phyloP scores from a whole-genome alignment of 1,139 yeast species.

The Protomyces gravidus region DNA sequence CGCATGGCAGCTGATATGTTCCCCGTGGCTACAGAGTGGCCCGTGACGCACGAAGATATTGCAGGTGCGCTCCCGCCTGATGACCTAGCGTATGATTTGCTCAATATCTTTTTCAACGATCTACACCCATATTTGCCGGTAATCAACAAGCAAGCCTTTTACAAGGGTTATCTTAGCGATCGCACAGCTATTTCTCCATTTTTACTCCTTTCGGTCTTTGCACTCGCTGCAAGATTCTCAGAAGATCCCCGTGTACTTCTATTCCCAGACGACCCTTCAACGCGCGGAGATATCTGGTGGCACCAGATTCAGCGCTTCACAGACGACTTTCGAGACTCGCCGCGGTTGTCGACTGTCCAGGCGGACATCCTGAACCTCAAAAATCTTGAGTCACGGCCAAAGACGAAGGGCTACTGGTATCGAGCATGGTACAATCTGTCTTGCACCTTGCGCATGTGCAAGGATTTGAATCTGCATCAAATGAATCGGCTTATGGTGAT shows the following conservation, averaged over 20 bases:
- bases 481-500: conserved; percentile 1
- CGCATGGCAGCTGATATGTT: not conserved
- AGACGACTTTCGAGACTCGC: conserved; percentile 20
- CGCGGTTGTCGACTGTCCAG: conserved; percentile 19
- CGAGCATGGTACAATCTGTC: conserved; percentile 17
- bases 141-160: conserved; percentile 9
- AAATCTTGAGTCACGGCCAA: conserved; percentile 23
- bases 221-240: conserved; percentile 23
- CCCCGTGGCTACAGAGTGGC: not conserved
- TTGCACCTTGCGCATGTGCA: conserved; percentile 13
- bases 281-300: conserved; percentile 18
- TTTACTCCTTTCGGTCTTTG: conserved; percentile 12
- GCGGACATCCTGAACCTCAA: conserved; percentile 22
- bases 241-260: conserved; percentile 6
- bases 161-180: conserved; percentile 1
- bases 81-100: conserved; percentile 14
- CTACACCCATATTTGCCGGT: conserved; percentile 26
- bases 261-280: conserved; percentile 2
- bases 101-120: conserved; percentile 13
- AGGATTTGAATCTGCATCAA: conserved; percentile 16
- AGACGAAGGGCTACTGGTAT: conserved; percentile 11
- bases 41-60: conserved; percentile 14
- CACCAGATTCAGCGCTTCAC: not conserved
- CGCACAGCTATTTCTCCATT: conserved; percentile 7
- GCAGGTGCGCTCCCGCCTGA: conserved; percentile 10